Base-by-base conservation (phyloP, 495 filamentous ascomycete genomes). In the Penicillium samsonianum region DNA sequence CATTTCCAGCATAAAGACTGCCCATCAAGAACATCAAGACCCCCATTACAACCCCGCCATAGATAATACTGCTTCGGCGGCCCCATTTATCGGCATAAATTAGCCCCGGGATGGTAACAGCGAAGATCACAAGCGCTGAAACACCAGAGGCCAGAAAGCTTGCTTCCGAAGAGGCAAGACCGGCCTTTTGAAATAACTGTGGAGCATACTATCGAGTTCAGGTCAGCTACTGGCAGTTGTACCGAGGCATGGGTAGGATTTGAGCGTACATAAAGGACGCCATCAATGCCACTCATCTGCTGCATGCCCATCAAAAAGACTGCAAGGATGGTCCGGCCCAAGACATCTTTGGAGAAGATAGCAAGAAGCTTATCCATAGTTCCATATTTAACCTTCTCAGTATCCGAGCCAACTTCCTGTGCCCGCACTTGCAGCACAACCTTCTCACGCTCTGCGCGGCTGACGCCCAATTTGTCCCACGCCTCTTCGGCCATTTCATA, bases 21-120 rank as follows among this genome's bases (percentile, higher is more conserved):
- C 81, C 81, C 41, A 84, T 82, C 3, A 80, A 44, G 26, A 80
- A 65, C 79, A 83, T 81, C 6, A 68, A 59, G 7, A 69, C 40
- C 14, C 71, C 68, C n/a, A 82, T 67, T 16, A 67, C 74, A 8
- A 84, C 47, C 11, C 84, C 86, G 14, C 86, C 86, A 17, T 69
- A 74, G 22, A 87, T 78, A 19, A 79, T 76, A 17, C 74, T 79
- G 44, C 73, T 77, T 16, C 80, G 78, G 17, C 86, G 78, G 9
- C 84, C 82, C 84, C 83, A 87, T 57, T 74, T 73, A 57, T 87
- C 86, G 1, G 81, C 78, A 28, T 78, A 78, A 38, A 87, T 71
- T 25, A 82, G 65, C 3, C 77, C 78, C 0, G 81, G 81, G 35
- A 83, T 78, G 2, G 78, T 79, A 12, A 77, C 69, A 11, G 65